Evolutionary conservation across 2,329 filamentous ascomycete genomes (phyloP), one percentile per base, ranked within the genome.

Genomic region (Falciphora oryzae): DNA sequence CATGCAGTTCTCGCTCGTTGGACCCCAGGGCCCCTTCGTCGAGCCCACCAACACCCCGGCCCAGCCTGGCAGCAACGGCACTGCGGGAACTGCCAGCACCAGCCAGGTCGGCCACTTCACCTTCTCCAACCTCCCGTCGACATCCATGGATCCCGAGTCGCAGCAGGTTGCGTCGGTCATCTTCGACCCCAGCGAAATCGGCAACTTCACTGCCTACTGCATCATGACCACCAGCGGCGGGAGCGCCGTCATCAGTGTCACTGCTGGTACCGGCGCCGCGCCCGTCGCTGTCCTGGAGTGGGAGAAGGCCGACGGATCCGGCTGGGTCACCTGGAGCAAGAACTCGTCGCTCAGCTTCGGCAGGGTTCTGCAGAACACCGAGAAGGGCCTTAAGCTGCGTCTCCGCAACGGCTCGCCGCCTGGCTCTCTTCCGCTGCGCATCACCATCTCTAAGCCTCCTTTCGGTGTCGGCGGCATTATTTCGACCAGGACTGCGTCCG

Each of bases 361-460:
- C 18, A 81, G 82, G 56, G 83, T 87, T 3, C 80, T 78, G 0
- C 78, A 85, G 69, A 83, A 83, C 53, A 79, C 75, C 0, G 80
- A 79, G 0, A 75, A 73, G 0, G 77, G 76, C 4, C 76, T 85
- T 4, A 79, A 78, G 63, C 76, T 87, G 71, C 79, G 85, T 0
- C 70, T 87, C 29, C 84, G 80, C 50, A 87, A 87, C 69, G 79
- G 78, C 61, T 83, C 80, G 11, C 78, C 78, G 1, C 73, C 78
- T 1, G 81, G 81, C 65, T 80, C 81, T 62, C 77, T 79, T 27
- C 76, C 79, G 1, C 76, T 87, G 1, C 83, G 80, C 0, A 73
- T 87, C 18, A 86, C 84, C 0, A 83, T 88, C 2, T 87, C 85
- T 0, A 88, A 88, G 70, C 83, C 84, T 4, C 85, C 85, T 0